phyloP scores from a whole-genome alignment of 1,284 basidiomycete genomes.

The Fistulinella cinereoalba region DNA sequence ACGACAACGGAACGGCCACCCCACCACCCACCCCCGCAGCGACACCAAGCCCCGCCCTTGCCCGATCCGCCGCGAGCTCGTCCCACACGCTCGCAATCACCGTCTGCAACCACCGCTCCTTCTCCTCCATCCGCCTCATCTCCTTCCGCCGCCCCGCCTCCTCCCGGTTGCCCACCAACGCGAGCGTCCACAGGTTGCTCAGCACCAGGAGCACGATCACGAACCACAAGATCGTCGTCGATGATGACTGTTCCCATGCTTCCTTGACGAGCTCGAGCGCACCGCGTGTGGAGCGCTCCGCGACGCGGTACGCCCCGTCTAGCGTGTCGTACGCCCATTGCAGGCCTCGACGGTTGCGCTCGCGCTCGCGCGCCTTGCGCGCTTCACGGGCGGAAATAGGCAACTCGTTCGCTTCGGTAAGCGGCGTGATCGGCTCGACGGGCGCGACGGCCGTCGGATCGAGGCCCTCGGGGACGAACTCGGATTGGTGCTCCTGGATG shows the following conservation, averaged over 20 bases:
- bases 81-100: slow-evolving; percentile 69
- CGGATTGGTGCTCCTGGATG: slow-evolving; percentile 83
- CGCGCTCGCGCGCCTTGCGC: slow-evolving; percentile 57
- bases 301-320: slow-evolving; percentile 69
- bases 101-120: slow-evolving; percentile 70
- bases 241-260: slow-evolving; percentile 68
- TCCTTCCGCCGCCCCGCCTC: slow-evolving; percentile 55
- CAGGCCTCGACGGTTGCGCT: slow-evolving; percentile 66
- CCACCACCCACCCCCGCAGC: slow-evolving; percentile 5
- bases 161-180: slow-evolving; percentile 53
- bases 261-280: slow-evolving; percentile 72
- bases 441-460: slow-evolving; percentile 50
- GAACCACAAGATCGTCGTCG: slow-evolving; percentile 67
- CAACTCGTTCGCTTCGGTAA: slow-evolving; percentile 13
- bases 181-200: slow-evolving; percentile 75
- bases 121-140: slow-evolving; percentile 56
- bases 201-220: slow-evolving; percentile 70
- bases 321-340: slow-evolving; percentile 87
- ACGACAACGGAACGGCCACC: slow-evolving; percentile 14
- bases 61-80: slow-evolving; percentile 50
- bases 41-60: slow-evolving; percentile 6
- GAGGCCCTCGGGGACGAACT: slow-evolving; percentile 85
- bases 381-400: slow-evolving; percentile 20
- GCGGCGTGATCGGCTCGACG: slow-evolving; percentile 26
- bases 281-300: slow-evolving; percentile 62